Base-by-base conservation (phyloP, 192 early-diverging fungal species). In the Borealophlyctis nickersoniae region DNA sequence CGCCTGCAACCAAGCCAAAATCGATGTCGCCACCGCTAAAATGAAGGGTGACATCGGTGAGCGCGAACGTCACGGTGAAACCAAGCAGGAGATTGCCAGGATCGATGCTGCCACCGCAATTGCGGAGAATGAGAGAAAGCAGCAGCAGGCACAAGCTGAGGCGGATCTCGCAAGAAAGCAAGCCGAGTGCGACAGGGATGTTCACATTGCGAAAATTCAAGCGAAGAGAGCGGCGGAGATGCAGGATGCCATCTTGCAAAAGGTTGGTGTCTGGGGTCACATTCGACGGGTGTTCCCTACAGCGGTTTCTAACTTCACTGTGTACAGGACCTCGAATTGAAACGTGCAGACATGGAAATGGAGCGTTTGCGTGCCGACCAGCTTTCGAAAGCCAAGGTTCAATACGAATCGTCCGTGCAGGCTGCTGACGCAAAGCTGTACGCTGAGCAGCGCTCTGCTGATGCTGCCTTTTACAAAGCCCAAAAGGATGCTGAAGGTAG, bases 1-100 rank as follows among this genome's bases (percentile, higher is more conserved):
- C 34, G 81, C 81, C 26, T 71, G 78, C 36, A 83, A 83, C 58
- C 81, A 83, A 62, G 81, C 81, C 52, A 83, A 83, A 51, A 67
- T 83, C 36, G 81, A 83, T 70, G 81, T 83, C 9, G 81, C 81
- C 16, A 70, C 79, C 28, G 81, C 81, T 1, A 56, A 66, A 22
- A 68, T 65, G 56, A 34, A 56, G 31, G 81, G 81, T 52, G 65
- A 73, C 62, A 79, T 84, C 24, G 81, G 81, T 36, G 81, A 73
- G 30, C 73, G 79, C 52, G 78, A 84, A 72, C 60, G 68, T 2
- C 61, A 72, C 30, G 81, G 75, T 59, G 39, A 76, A 55, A 80
- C 81, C 22, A 51, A 72, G 2, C 71, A 81, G 56, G 59, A 79
- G 24, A 65, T 49, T 7, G 24, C 56, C 22, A 39, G 63, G 48